Conservation (phyloP, 1,284 basidiomycete species). For the Nidula niveotomentosa region DNA sequence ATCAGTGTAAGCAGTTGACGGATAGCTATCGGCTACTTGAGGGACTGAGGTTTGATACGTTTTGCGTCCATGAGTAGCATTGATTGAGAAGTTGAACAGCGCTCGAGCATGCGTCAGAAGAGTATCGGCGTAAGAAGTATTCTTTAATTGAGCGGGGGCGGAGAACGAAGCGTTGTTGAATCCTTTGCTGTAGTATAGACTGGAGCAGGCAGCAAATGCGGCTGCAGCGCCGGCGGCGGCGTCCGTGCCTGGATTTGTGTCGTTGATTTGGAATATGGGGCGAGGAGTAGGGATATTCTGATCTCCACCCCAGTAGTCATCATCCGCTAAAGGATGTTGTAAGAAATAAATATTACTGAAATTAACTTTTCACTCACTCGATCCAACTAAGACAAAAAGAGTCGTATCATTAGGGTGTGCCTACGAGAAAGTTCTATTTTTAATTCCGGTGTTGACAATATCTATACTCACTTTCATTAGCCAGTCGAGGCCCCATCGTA, state of each 20-base stretch:
- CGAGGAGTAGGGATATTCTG: conserved; percentile 73
- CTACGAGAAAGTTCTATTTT: conserved; percentile 30
- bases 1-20: conserved; percentile 70
- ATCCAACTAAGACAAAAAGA: conserved; percentile 79
- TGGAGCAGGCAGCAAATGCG: conserved; percentile 84
- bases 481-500: conserved; percentile 92
- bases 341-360: neutral
- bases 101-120: conserved; percentile 75
- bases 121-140: conserved; percentile 68
- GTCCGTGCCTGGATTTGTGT: conserved; percentile 84
- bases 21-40: conserved; percentile 63
- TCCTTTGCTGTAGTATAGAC: conserved; percentile 66
- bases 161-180: conserved; percentile 51
- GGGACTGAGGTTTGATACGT: conserved; percentile 71
- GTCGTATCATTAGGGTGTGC: conserved; percentile 78
- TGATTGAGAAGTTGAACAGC: conserved; percentile 74
- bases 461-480: conserved; percentile 68
- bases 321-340: conserved; percentile 42
- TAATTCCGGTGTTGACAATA: neutral
- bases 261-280: conserved; percentile 77
- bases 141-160: conserved; percentile 65
- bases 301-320: conserved; percentile 90
- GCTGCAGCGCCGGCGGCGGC: conserved; percentile 81
- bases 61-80: conserved; percentile 53
- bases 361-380: conserved; percentile 32